Evolutionary conservation across 495 filamentous ascomycete species (phyloP).

Genomic region (Extremus antarcticus): DNA sequence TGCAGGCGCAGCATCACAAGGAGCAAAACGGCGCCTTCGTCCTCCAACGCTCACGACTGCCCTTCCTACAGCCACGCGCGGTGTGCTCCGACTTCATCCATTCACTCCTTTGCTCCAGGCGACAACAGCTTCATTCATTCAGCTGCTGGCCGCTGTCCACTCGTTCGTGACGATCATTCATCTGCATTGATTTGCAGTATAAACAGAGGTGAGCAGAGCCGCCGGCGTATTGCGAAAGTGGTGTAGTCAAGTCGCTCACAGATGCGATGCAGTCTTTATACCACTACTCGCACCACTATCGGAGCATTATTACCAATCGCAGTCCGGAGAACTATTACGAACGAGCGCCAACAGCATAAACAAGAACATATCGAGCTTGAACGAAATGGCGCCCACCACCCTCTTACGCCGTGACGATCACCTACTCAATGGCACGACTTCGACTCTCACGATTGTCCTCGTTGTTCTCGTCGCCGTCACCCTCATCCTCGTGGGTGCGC

Average conservation of each 20-base stretch:
- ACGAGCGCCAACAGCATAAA: not conserved
- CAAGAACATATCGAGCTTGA: not conserved
- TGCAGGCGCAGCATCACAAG: not conserved
- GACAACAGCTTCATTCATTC: conserved; percentile 81
- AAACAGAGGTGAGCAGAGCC: not conserved
- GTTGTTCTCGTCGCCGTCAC: conserved; percentile 63
- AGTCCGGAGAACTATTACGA: not conserved
- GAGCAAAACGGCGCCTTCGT: not conserved
- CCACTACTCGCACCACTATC: not conserved
- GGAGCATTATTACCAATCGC: not conserved
- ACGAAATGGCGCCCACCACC: conserved; percentile 19
- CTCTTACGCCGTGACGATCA: conserved; percentile 34
- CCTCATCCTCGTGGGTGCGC: conserved; percentile 51
- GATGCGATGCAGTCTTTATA: not conserved
- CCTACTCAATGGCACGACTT: conserved; percentile 41
- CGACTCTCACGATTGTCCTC: conserved; percentile 69
- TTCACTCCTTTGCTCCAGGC: conserved; percentile 16
- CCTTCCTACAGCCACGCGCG: not conserved
- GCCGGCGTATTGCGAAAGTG: no score
- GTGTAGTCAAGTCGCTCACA: not conserved
- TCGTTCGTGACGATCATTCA: conserved; percentile 27
- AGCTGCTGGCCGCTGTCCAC: conserved; percentile 50
- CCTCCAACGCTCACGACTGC: not conserved
- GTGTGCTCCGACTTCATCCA: not conserved
- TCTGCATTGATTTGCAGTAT: conserved; percentile 1